phyloP scores from a whole-genome alignment of 176 grass and related monocot species.

The Carex parvula region DNA sequence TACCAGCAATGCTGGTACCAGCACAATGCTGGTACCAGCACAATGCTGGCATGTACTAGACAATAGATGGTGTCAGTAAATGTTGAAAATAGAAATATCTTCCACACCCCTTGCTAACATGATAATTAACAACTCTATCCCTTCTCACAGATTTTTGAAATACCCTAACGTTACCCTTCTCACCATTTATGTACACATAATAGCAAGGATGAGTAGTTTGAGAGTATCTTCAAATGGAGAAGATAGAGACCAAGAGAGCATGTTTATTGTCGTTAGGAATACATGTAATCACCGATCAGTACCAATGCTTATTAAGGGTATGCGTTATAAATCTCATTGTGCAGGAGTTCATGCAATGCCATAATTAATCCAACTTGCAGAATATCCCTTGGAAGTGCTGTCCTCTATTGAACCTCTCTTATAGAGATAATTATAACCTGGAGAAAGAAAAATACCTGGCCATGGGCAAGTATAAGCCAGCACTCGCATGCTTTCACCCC shows the following conservation, averaged over 20 bases:
- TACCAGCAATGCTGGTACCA: too few relatives aligned
- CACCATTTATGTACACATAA: constrained; percentile 25
- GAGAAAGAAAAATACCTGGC: constrained; percentile 59
- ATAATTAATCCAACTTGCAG: not conserved
- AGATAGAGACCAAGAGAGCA: not conserved
- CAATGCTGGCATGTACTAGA: not conserved
- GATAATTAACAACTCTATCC: not conserved
- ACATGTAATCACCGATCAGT: not conserved
- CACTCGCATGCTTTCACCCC: constrained; percentile 96
- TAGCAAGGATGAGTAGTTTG: not conserved
- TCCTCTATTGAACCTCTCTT: not conserved
- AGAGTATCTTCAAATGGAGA: not conserved
- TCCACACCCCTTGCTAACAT: not conserved
- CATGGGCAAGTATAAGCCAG: constrained; percentile 96
- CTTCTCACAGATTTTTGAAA: not conserved
- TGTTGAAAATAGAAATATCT: not conserved
- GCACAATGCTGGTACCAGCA: too few relatives aligned
- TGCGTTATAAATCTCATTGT: not conserved
- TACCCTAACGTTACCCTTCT: not conserved
- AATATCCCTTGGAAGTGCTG: not conserved
- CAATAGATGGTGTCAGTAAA: not conserved
- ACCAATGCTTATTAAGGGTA: not conserved
- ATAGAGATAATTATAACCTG: constrained; percentile 11
- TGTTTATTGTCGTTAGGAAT: not conserved
- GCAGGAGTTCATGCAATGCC: not conserved